Evolutionary conservation across 2,329 filamentous ascomycete genomes (phyloP).

Genomic region (Polytolypa hystricis): DNA sequence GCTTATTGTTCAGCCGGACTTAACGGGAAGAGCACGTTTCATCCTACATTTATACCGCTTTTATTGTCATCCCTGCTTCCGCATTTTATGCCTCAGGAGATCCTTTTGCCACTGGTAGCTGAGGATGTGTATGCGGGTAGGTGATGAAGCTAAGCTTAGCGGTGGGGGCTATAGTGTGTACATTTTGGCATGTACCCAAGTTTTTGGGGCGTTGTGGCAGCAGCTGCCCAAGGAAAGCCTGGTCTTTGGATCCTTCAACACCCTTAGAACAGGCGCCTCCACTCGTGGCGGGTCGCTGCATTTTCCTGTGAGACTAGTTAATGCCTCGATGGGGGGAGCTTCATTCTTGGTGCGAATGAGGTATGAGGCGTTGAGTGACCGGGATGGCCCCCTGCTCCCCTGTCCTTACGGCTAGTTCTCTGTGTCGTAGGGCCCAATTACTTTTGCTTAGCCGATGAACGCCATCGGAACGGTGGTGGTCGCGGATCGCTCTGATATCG

Average conservation of each 20-base stretch:
- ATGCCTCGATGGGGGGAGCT: constrained; percentile 7
- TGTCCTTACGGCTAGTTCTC: constrained; percentile 3
- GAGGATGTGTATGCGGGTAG: background rate
- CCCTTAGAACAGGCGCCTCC: constrained; percentile 1
- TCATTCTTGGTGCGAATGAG: constrained; percentile 4
- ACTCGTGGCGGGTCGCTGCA: constrained; percentile 8
- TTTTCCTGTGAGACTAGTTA: constrained; percentile 5
- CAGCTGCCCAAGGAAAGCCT: constrained; percentile 5
- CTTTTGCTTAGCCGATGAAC: constrained; percentile 1
- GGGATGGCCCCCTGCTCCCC: background rate
- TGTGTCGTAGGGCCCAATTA: constrained; percentile 1
- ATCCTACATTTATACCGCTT: too few relatives aligned
- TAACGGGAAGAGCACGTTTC: too few relatives aligned
- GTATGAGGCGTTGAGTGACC: constrained; percentile 1
- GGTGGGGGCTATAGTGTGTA: background rate
- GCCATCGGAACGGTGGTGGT: constrained; percentile 5
- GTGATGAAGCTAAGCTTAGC: background rate
- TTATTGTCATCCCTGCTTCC: too few relatives aligned
- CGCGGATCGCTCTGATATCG: constrained; percentile 2
- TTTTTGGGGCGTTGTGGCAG: constrained; percentile 1
- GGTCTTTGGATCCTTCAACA: constrained; percentile 5
- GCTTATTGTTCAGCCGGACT: too few relatives aligned
- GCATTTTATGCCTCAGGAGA: too few relatives aligned
- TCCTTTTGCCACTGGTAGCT: background rate
- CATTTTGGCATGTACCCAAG: background rate